Base-by-base conservation (phyloP, 177 flowering plant species). In the Vitis hybrid region DNA sequence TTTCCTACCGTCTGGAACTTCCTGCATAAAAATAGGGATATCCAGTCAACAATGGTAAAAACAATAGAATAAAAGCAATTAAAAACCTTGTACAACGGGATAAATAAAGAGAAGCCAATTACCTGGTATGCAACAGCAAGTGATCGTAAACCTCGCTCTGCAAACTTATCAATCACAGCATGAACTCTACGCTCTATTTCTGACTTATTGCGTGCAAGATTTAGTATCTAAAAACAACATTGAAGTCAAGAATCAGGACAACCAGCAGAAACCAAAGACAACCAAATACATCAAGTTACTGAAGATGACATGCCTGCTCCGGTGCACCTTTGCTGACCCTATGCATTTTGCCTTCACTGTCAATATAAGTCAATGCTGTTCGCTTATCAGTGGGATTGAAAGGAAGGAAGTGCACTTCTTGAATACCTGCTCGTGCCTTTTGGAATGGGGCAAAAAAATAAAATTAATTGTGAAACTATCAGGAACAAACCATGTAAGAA, bases 271-370 rank as follows among this genome's bases (percentile, higher is more conserved):
- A 14, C 29, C 66, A 39, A 12, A 7, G 15, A 26, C 5, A 55
- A 20, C 8, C 9, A 12, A 52, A 13, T 19, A 49, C 14, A 55
- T 12, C 51, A 66, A 22, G 31, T 22, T 8, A 56, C 49, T 18
- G 20, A 33, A 19, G 29, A 62, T 7, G 14, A 51, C 5, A 70
- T 80, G 92, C 97, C 98, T 95, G 98, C 79, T 93, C 98, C 2
- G 99, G 99, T 64, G 99, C 99, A 57, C 99, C 99, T 87, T 95
- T 95, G 81, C 98, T 95, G 68, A 91, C 99, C 70, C 99, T 77
- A 68, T 93, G 97, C 99, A 83, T 82, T 82, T 86, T 95, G 10
- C 97, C 93, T 26, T 87, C 87, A 51, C 80, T 16, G 58, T 91
- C 98, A 60, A 91, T 61, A 65, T 93, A 95, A 49, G 99, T 95